Evolutionary conservation across 345 rosid genomes (phyloP).

Genomic region (Hibiscus syriacus): DNA sequence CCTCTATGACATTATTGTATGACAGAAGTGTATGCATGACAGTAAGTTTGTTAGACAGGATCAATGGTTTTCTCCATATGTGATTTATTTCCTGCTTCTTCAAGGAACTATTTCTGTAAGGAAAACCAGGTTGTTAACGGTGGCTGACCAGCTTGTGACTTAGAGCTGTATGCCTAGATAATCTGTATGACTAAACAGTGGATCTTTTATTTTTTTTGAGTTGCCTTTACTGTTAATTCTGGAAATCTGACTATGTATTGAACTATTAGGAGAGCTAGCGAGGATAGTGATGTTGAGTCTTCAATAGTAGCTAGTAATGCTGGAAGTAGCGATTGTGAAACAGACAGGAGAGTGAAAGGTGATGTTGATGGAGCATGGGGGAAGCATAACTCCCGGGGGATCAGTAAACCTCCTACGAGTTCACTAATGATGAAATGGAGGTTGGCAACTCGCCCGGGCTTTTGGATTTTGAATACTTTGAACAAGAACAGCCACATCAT

Average conservation of each 20-base stretch:
- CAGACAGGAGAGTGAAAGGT: conserved; percentile 1
- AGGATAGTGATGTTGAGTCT: conserved; percentile 35
- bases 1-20: neutral
- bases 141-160: neutral
- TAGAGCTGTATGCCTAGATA: neutral
- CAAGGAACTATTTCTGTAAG: neutral
- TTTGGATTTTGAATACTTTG: conserved; percentile 46
- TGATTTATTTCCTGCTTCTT: neutral
- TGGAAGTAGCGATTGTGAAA: conserved; percentile 42
- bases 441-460: conserved; percentile 22
- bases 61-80: neutral
- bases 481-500: conserved; percentile 46
- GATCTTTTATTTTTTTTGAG: neutral
- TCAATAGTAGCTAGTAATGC: conserved; percentile 35
- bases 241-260: conserved; percentile 8
- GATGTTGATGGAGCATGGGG: conserved; percentile 15
- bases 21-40: neutral
- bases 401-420: conserved; percentile 22
- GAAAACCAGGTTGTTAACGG: neutral
- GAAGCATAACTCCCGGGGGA: conserved; percentile 26
- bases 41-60: too few relatives aligned
- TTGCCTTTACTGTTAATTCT: conserved; percentile 5
- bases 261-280: conserved; percentile 23
- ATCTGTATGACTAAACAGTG: neutral
- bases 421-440: conserved; percentile 34